A percentile compares a stretch with the other conserved stretches of the same genome.
Conservation (phyloP, 2,329 filamentous ascomycete species). For the Albophoma yamanashiensis region DNA sequence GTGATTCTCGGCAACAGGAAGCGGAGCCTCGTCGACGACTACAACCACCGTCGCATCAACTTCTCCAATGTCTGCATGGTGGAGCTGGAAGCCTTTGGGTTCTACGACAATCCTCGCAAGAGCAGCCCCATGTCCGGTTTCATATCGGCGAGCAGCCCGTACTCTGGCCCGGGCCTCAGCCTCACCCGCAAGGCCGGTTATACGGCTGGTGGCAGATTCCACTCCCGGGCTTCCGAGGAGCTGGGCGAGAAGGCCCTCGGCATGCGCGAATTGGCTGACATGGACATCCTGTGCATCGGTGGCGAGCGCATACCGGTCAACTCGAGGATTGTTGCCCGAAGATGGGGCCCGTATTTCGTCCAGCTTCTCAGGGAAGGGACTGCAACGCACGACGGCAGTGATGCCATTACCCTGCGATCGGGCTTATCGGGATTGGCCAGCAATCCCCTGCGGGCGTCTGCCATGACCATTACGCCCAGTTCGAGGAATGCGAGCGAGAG, state of each 20-base stretch:
- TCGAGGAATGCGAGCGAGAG: conserved; percentile 40
- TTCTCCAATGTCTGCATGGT: conserved; percentile 96
- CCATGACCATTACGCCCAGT: conserved; percentile 71
- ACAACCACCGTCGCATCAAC: conserved; percentile 95
- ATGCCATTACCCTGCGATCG: conserved; percentile 65
- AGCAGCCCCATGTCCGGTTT: conserved; percentile 71
- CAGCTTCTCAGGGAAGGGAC: conserved; percentile 78
- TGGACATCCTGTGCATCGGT: conserved; percentile 89
- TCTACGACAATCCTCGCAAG: conserved; percentile 90
- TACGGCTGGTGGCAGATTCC: conserved; percentile 64
- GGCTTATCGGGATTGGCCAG: conserved; percentile 41
- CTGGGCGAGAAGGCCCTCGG: conserved; percentile 71
- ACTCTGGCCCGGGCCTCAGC: conserved; percentile 44
- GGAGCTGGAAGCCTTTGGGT: conserved; percentile 90
- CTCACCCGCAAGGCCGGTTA: conserved; percentile 49
- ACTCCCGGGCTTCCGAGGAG: conserved; percentile 72
- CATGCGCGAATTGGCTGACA: conserved; percentile 81
- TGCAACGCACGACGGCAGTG: conserved; percentile 58
- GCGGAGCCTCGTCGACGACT: conserved; percentile 89
- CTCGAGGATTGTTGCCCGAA: conserved; percentile 72
- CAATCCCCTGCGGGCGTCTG: conserved; percentile 61
- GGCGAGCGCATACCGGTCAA: conserved; percentile 91
- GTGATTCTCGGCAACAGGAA: conserved; percentile 92
- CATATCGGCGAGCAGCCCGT: conserved; percentile 68
- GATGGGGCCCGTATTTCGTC: conserved; percentile 96